These are phyloP conservation scores for Hypoxylon sp. DNA, from an alignment of 2,329 filamentous ascomycete species.

Conservation along the genomic window DNA sequence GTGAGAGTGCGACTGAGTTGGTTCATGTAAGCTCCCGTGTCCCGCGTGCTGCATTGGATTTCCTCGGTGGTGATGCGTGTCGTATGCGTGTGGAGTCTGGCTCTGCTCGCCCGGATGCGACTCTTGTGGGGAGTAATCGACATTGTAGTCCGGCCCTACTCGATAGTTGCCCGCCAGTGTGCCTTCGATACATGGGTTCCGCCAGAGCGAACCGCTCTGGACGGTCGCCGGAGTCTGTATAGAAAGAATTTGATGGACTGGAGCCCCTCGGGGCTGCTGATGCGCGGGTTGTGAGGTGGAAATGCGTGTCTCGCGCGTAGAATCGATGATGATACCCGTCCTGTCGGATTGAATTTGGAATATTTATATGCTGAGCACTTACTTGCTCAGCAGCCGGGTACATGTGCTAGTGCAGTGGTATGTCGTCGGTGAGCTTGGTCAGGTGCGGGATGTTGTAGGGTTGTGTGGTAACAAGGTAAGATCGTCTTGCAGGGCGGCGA, in stretches of 20 bases:
- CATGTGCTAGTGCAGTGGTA: conserved; percentile 54
- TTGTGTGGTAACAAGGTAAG: conserved; percentile 45
- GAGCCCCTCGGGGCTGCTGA: conserved; percentile 67
- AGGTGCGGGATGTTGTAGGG: conserved; percentile 43
- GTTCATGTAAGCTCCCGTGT: conserved; percentile 62
- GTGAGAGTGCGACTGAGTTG: conserved; percentile 55
- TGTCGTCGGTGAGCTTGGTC: conserved; percentile 45
- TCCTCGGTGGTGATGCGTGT: conserved; percentile 63
- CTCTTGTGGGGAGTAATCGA: conserved; percentile 79
- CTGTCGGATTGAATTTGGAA: conserved; percentile 48
- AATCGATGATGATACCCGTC: conserved; percentile 51
- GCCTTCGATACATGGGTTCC: conserved; percentile 78
- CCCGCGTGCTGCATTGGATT: conserved; percentile 64
- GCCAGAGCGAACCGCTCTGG: conserved; percentile 83
- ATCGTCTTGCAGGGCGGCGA: conserved; percentile 45
- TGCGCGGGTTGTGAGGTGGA: conserved; percentile 53
- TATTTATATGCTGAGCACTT: conserved; percentile 50
- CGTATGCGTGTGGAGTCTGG: conserved; percentile 74
- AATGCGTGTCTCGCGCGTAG: conserved; percentile 50
- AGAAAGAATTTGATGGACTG: conserved; percentile 68
- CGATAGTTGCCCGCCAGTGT: conserved; percentile 82
- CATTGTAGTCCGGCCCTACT: conserved; percentile 77
- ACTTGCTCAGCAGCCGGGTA: conserved; percentile 52
- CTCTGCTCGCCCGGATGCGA: conserved; percentile 74
- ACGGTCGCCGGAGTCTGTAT: conserved; percentile 75